These are phyloP conservation scores for Aspergillus persii DNA, from an alignment of 2,329 filamentous ascomycete genomes.

Conservation along the genomic window DNA sequence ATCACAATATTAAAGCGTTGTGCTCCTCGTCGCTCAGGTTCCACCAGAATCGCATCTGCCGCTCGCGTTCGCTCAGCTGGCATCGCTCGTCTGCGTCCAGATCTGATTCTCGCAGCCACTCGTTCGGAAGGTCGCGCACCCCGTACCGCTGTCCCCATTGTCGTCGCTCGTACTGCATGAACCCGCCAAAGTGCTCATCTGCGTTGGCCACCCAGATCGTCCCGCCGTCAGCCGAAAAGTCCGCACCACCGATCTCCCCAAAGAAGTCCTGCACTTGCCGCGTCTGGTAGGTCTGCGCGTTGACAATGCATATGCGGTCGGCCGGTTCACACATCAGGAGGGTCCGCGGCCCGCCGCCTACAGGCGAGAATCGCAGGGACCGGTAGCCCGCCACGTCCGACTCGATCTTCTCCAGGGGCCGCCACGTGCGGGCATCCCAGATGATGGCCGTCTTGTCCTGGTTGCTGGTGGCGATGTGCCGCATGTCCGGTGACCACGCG, in stretches of 20 bases:
- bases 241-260: slow-evolving; percentile 45
- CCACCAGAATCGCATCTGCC: slow-evolving; percentile 33
- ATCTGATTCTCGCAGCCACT: slow-evolving; percentile 36
- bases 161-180: slow-evolving; percentile 44
- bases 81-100: slow-evolving; percentile 38
- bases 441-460: slow-evolving; percentile 48
- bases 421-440: slow-evolving; percentile 46
- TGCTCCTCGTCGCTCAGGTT: slow-evolving; percentile 34
- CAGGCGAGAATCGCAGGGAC: slow-evolving; percentile 44
- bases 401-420: slow-evolving; percentile 38
- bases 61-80: slow-evolving; percentile 32
- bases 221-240: slow-evolving; percentile 42
- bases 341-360: slow-evolving; percentile 44
- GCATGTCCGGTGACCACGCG: slow-evolving; percentile 48
- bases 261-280: slow-evolving; percentile 48
- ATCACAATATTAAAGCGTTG: slow-evolving; percentile 33
- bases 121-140: slow-evolving; percentile 33
- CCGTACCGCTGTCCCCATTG: slow-evolving; percentile 39
- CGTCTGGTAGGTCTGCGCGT: slow-evolving; percentile 42
- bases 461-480: slow-evolving; percentile 47
- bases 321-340: slow-evolving; percentile 45
- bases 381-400: slow-evolving; percentile 47
- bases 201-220: slow-evolving; percentile 46
- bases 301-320: slow-evolving; percentile 45
- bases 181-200: slow-evolving; percentile 43